phyloP scores from a whole-genome alignment of 2,329 filamentous ascomycete species.

The Fusarium goolgardi region DNA sequence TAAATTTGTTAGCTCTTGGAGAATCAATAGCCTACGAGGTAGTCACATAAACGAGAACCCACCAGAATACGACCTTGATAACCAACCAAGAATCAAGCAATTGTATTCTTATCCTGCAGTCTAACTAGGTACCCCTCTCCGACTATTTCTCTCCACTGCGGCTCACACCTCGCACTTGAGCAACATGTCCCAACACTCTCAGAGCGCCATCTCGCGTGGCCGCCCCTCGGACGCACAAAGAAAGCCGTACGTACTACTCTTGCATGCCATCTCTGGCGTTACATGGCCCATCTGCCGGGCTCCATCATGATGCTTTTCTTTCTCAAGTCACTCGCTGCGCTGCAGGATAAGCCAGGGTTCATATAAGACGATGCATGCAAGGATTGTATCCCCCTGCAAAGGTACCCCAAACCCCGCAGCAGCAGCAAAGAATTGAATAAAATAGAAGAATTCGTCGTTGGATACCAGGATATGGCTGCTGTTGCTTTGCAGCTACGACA shows the following conservation, averaged over 20 bases:
- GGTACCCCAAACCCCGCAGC: slow-evolving; percentile 25
- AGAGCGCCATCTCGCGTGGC: slow-evolving; percentile 48
- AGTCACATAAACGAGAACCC: not conserved
- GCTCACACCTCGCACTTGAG: slow-evolving; percentile 40
- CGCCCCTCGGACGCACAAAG: slow-evolving; percentile 41
- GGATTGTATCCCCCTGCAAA: slow-evolving; percentile 25
- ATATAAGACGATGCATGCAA: slow-evolving; percentile 24
- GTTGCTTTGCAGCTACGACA: not conserved
- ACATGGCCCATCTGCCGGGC: slow-evolving; percentile 44
- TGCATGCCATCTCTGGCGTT: slow-evolving; percentile 30
- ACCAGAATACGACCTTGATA: not conserved
- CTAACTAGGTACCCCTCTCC: slow-evolving; percentile 1
- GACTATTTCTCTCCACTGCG: slow-evolving; percentile 12
- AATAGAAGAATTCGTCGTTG: not conserved
- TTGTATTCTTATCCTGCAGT: not conserved
- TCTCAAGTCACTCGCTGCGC: slow-evolving; percentile 8
- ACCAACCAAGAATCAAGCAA: not conserved
- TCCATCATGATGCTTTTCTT: slow-evolving; percentile 18
- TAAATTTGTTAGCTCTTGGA: not conserved
- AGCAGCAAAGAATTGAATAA: not conserved
- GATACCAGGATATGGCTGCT: not conserved
- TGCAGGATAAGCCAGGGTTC: slow-evolving; percentile 10
- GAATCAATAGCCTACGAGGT: not conserved
- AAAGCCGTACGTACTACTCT: slow-evolving; percentile 19
- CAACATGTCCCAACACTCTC: slow-evolving; percentile 27